Evolutionary conservation across 768 basidiomycete species (phyloP).

Genomic region (Leucosporidium scottii): DNA sequence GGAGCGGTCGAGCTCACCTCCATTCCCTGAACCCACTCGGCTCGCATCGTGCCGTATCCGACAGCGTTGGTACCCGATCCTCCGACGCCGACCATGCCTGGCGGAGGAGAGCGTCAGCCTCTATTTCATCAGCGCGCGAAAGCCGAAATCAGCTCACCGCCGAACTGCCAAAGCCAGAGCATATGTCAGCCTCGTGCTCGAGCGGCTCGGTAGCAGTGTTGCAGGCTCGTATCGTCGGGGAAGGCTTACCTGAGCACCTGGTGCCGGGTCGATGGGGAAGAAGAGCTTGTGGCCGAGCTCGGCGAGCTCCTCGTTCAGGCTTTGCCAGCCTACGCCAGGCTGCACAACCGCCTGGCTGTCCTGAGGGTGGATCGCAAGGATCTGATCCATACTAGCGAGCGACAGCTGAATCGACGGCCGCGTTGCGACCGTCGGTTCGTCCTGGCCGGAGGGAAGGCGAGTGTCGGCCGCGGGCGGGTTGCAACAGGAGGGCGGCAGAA

Average conservation of each 20-base stretch:
- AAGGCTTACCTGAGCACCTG: slow-evolving; percentile 18
- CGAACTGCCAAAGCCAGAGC: too few species aligned
- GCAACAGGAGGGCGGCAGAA: slow-evolving; percentile 37
- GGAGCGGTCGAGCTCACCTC: slow-evolving; percentile 2
- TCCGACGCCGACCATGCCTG: slow-evolving; percentile 28
- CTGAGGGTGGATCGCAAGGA: slow-evolving; percentile 58
- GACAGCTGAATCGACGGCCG: slow-evolving; percentile 60
- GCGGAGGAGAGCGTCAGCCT: too few species aligned
- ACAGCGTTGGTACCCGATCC: slow-evolving; percentile 28
- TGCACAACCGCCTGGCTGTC: slow-evolving; percentile 41
- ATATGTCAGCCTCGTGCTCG: too few species aligned
- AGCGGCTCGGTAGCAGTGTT: too few species aligned
- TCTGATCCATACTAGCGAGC: slow-evolving; percentile 66
- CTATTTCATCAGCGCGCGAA: too few species aligned
- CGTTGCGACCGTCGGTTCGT: neutral
- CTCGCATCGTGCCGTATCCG: slow-evolving; percentile 15
- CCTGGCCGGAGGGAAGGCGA: neutral
- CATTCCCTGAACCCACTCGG: slow-evolving; percentile 24
- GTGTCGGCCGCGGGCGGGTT: slow-evolving; percentile 6
- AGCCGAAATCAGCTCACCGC: too few species aligned
- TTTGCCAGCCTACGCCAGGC: slow-evolving; percentile 41
- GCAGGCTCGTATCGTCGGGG: too few species aligned
- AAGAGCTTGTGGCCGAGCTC: slow-evolving; percentile 6
- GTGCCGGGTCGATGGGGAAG: slow-evolving; percentile 33
- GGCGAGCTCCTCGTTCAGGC: slow-evolving; percentile 33